Evolutionary conservation across 2,329 filamentous ascomycete genomes (phyloP).

Genomic region (Aspergillaceae sp.): DNA sequence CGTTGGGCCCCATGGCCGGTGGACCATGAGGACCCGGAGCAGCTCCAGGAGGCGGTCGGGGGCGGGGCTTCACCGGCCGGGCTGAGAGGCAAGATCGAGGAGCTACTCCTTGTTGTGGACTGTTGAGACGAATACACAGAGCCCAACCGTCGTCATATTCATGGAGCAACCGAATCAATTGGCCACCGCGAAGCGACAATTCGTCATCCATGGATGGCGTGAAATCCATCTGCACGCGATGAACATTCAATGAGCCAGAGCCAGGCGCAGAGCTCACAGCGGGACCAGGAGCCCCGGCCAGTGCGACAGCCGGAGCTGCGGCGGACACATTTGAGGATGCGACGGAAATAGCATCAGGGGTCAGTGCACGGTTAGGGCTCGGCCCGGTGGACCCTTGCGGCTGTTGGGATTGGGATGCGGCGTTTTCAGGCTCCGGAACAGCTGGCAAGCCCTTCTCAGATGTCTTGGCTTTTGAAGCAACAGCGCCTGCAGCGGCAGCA

Average conservation of each 20-base stretch:
- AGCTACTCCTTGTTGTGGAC: slow-evolving; percentile 84
- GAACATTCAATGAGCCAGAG: slow-evolving; percentile 58
- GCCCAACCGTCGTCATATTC: slow-evolving; percentile 99
- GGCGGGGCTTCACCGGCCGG: slow-evolving; percentile 78
- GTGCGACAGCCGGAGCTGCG: slow-evolving; percentile 7
- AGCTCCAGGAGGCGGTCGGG: slow-evolving; percentile 32
- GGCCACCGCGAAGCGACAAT: slow-evolving; percentile 68
- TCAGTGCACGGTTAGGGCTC: slow-evolving; percentile 18
- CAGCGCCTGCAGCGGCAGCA: slow-evolving; percentile 32
- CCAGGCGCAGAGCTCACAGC: slow-evolving; percentile 8
- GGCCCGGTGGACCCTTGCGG: slow-evolving; percentile 13
- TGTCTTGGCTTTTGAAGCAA: slow-evolving; percentile 23
- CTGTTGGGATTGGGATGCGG: slow-evolving; percentile 13
- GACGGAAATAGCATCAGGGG: slow-evolving; percentile 12
- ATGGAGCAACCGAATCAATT: slow-evolving; percentile 80
- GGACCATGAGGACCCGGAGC: slow-evolving; percentile 26
- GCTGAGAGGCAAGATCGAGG: slow-evolving; percentile 90
- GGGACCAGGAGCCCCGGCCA: slow-evolving; percentile 6
- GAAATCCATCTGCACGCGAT: slow-evolving; percentile 92
- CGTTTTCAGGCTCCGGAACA: slow-evolving; percentile 10
- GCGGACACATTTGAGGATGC: not conserved
- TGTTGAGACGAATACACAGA: slow-evolving; percentile 83
- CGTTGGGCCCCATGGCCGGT: slow-evolving; percentile 25
- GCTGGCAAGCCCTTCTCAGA: slow-evolving; percentile 13
- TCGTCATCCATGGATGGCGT: slow-evolving; percentile 89